Conservation (phyloP, 805 yeast species). For the Wickerhamiella australiensis region DNA sequence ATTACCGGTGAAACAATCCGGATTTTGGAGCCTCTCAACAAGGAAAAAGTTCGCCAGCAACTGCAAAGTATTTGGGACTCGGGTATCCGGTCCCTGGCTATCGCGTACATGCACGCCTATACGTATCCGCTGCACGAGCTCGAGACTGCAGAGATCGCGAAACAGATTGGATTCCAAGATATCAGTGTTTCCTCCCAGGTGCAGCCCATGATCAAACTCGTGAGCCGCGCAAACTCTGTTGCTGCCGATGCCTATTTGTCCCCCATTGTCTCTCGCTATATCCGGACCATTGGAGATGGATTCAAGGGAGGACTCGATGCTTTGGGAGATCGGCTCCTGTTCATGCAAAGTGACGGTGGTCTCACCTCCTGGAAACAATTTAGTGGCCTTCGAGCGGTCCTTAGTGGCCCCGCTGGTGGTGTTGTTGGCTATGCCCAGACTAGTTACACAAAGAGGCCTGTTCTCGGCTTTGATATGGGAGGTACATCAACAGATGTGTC, state of each 20-base stretch:
- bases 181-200: constrained; percentile 56
- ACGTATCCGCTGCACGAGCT: constrained; percentile 61
- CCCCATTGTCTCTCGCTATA: constrained; percentile 59
- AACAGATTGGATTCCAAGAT: constrained; percentile 52
- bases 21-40: constrained; percentile 42
- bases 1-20: constrained; percentile 57
- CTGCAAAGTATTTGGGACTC: constrained; percentile 37
- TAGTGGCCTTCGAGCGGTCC: constrained; percentile 76
- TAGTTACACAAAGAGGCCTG: constrained; percentile 44
- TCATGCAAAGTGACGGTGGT: constrained; percentile 97
- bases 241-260: constrained; percentile 75
- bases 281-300: constrained; percentile 50
- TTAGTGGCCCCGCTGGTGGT: constrained; percentile 98
- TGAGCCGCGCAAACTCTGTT: constrained; percentile 65
- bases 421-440: constrained; percentile 88
- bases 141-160: constrained; percentile 47
- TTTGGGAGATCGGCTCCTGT: constrained; percentile 31
- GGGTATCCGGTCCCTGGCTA: constrained; percentile 60
- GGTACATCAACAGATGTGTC: constrained; percentile 85
- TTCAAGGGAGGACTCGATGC: constrained; percentile 40
- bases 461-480: constrained; percentile 82
- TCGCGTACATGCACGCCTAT: constrained; percentile 61
- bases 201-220: constrained; percentile 68
- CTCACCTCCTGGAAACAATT: constrained; percentile 71
- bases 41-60: constrained; percentile 31